Base-by-base conservation (phyloP, 179 eudicot species). In the Gypsophila paniculata region DNA sequence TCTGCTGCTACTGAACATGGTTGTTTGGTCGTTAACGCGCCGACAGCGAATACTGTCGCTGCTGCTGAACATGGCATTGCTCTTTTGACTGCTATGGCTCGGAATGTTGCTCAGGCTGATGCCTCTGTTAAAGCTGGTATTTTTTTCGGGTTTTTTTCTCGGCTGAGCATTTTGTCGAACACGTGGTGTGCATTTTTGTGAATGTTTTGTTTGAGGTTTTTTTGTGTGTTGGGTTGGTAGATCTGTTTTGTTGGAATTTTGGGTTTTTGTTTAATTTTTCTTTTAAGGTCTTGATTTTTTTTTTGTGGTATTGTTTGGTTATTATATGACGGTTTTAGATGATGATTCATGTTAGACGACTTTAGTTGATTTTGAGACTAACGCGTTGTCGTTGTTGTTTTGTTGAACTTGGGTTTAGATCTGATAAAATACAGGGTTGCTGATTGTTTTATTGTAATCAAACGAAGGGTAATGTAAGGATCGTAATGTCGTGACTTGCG, bases 1-100 rank as follows among this genome's bases (percentile, higher is more conserved):
- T 86, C 86, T 39, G 98, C 96, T 11, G 98, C 98, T 8, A 93
- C 98, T 0, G 98, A 93, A 71, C 96, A 90, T 62, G 98, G 98
- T 1, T 93, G 98, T 32, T 78, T 93, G 55, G 98, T 93, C 64
- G 98, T 93, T 13, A 93, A 93, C 75, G 97, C 98, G 7, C 98
- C 98, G 4, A 93, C 98, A 0, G 98, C 98, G 0, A 93, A 93
- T 54, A 91, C 98, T 0, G 91, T 93, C 1, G 98, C 98, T 0
- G 98, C 98, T 2, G 98, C 98, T n/a, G 98, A 93, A 70, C 98
- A 93, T 75, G 98, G 93, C 53, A 89, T 93, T 66, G 96, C 98
- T 1, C 82, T 93, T 1, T 73, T 93, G 53, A 81, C 98, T 23
- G 90, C 96, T 39, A 93, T 93, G 98, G 88, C 98, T 0, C 80